These are phyloP conservation scores for Lasiosphaeria miniovina DNA, from an alignment of 495 filamentous ascomycete genomes.

Conservation along the genomic window DNA sequence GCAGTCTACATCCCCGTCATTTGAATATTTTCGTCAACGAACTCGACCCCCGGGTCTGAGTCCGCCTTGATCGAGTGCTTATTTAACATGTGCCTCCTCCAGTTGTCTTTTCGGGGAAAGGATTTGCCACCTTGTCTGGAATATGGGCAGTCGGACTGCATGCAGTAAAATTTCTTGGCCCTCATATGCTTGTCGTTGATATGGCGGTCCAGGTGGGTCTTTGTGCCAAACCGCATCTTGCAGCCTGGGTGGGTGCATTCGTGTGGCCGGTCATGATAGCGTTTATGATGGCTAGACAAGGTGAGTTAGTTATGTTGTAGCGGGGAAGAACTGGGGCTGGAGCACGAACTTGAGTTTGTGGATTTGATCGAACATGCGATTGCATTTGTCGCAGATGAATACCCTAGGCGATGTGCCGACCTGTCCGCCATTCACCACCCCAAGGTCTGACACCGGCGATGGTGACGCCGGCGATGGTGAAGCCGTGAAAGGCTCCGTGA, in stretches of 20 bases:
- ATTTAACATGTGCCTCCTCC: conserved; percentile 50
- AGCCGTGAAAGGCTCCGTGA: conserved; percentile 31
- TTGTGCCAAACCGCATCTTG: conserved; percentile 47
- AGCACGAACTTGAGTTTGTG: conserved; percentile 48
- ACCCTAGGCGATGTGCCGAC: conserved; percentile 22
- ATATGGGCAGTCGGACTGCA: conserved; percentile 42
- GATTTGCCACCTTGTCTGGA: conserved; percentile 45
- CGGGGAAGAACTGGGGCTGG: neutral
- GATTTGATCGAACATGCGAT: conserved; percentile 41
- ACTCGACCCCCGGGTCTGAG: conserved; percentile 27
- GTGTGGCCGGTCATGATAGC: conserved; percentile 48
- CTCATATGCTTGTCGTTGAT: conserved; percentile 51
- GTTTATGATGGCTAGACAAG: conserved; percentile 40
- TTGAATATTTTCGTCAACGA: conserved; percentile 16
- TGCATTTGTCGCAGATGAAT: conserved; percentile 41
- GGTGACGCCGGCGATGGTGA: conserved; percentile 43
- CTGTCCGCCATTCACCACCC: conserved; percentile 6
- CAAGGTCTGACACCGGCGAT: conserved; percentile 32
- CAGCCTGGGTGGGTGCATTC: conserved; percentile 41
- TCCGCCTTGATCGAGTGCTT: conserved; percentile 39
- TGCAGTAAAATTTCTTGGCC: conserved; percentile 49
- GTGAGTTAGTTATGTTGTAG: conserved; percentile 15
- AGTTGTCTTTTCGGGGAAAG: conserved; percentile 52
- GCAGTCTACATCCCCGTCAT: conserved; percentile 16
- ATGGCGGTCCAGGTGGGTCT: conserved; percentile 50